These are phyloP conservation scores for Mycena latifolia DNA, from an alignment of 768 basidiomycete species.

Conservation along the genomic window DNA sequence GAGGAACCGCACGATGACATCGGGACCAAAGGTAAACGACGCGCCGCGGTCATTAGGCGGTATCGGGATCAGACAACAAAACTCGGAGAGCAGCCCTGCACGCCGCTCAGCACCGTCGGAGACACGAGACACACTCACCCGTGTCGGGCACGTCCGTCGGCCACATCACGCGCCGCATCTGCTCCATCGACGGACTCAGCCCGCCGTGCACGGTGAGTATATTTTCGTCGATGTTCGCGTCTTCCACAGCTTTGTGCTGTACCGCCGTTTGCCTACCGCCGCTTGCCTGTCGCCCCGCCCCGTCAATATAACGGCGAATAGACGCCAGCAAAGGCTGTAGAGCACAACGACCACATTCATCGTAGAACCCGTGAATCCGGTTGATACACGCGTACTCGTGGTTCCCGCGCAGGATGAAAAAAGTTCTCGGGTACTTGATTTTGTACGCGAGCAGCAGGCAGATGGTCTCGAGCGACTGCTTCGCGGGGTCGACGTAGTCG, in stretches of 20 bases:
- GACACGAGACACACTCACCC: constrained; percentile 63
- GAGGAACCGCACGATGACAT: constrained; percentile 97
- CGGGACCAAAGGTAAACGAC: constrained; percentile 98
- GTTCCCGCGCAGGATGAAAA: constrained; percentile 99
- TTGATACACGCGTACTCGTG: constrained; percentile 99
- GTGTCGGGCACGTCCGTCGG: constrained; percentile 99
- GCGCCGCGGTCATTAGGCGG: constrained; percentile 99
- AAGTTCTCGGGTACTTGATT: constrained; percentile 99
- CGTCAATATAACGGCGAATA: constrained; percentile 8
- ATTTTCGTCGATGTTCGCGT: constrained; percentile 99
- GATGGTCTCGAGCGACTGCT: constrained; percentile 99
- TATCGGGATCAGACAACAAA: constrained; percentile 99
- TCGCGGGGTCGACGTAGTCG: constrained; percentile 99
- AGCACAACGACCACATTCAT: constrained; percentile 84
- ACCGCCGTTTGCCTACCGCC: constrained; percentile 93
- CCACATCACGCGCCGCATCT: constrained; percentile 98
- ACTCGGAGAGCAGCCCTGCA: constrained; percentile 91
- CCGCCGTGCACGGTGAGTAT: constrained; percentile 99
- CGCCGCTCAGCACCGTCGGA: constrained; percentile 3
- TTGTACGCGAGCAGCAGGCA: constrained; percentile 99
- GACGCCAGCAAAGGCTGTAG: background rate
- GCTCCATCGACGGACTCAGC: constrained; percentile 98
- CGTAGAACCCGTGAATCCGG: constrained; percentile 99
- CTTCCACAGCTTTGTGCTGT: constrained; percentile 99
- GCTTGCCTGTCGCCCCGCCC: too few species aligned